phyloP scores from a whole-genome alignment of 2,329 filamentous ascomycete genomes.

The Aurifilum marmelostoma region DNA sequence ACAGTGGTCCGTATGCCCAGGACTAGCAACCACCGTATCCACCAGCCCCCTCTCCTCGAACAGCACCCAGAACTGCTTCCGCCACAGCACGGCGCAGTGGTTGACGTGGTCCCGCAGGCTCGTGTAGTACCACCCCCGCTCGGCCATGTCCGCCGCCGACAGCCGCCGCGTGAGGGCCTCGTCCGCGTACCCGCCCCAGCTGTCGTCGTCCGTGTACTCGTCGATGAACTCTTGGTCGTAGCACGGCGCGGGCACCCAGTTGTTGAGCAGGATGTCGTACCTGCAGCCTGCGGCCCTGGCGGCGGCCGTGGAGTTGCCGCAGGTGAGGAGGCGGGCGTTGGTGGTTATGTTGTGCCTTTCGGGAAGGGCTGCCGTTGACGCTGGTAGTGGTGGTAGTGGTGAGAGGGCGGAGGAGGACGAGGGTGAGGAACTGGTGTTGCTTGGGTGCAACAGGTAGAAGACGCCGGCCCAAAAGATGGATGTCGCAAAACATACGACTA shows the following conservation, averaged over 20 bases:
- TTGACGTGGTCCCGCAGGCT: slow-evolving; percentile 35
- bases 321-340: slow-evolving; percentile 28
- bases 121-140: slow-evolving; percentile 33
- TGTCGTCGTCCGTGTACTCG: slow-evolving; percentile 35
- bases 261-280: slow-evolving; percentile 35
- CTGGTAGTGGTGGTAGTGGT: slow-evolving; percentile 4
- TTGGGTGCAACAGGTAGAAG: slow-evolving; percentile 28
- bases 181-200: slow-evolving; percentile 34
- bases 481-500: slow-evolving; percentile 31
- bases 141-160: slow-evolving; percentile 32
- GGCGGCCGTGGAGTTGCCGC: slow-evolving; percentile 31
- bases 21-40: slow-evolving; percentile 33
- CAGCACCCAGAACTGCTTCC: slow-evolving; percentile 34
- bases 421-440: background rate
- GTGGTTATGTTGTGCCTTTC: slow-evolving; percentile 32
- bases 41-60: slow-evolving; percentile 31
- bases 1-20: slow-evolving; percentile 36
- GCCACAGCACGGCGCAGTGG: slow-evolving; percentile 37
- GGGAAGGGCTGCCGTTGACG: background rate
- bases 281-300: slow-evolving; percentile 31
- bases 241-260: slow-evolving; percentile 33
- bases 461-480: slow-evolving; percentile 33
- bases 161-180: slow-evolving; percentile 32
- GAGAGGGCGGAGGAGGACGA: background rate
- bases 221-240: slow-evolving; percentile 33